These are phyloP conservation scores for Entomophthora muscae DNA, from an alignment of 371 early-diverging fungal genomes.

Conservation along the genomic window DNA sequence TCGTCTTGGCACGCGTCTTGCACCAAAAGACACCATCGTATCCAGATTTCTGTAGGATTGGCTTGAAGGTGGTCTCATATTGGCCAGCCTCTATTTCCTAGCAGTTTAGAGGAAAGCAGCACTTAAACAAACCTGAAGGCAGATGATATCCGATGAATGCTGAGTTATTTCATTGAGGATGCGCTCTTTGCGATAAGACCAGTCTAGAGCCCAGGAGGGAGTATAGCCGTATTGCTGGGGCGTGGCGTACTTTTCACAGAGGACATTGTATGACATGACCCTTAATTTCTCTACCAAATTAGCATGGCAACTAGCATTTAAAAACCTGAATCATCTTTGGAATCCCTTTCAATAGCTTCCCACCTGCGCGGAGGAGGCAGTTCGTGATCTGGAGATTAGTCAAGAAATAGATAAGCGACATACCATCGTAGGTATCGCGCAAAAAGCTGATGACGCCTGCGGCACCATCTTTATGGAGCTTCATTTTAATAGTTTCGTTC, in stretches of 20 bases:
- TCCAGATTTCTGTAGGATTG: slow-evolving; percentile 51
- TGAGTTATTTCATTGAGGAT: slow-evolving; percentile 76
- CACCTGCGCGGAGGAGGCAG: slow-evolving; percentile 88
- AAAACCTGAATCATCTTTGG: slow-evolving; percentile 7
- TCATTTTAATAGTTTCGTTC: slow-evolving; percentile 55
- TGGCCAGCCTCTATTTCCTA: slow-evolving; percentile 79
- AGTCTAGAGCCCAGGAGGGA: slow-evolving; percentile 90
- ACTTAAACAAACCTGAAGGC: slow-evolving; percentile 61
- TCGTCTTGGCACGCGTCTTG: slow-evolving; percentile 82
- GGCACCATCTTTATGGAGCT: slow-evolving; percentile 79
- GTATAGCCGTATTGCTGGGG: slow-evolving; percentile 82
- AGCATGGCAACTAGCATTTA: slow-evolving; percentile 1
- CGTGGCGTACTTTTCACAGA: slow-evolving; percentile 84
- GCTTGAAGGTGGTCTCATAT: slow-evolving; percentile 68
- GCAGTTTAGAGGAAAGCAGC: not conserved
- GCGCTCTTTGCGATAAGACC: slow-evolving; percentile 87
- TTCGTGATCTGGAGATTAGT: slow-evolving; percentile 34
- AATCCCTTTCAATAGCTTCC: slow-evolving; percentile 18
- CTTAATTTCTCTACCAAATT: slow-evolving; percentile 43
- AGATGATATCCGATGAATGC: slow-evolving; percentile 85
- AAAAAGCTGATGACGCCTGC: slow-evolving; percentile 72
- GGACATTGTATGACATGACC: slow-evolving; percentile 88
- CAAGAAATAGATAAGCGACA: not conserved
- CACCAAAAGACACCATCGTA: slow-evolving; percentile 92
- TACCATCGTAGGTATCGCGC: slow-evolving; percentile 80